phyloP scores from a whole-genome alignment of 2,329 filamentous ascomycete species.

The Diplodia intermedia region DNA sequence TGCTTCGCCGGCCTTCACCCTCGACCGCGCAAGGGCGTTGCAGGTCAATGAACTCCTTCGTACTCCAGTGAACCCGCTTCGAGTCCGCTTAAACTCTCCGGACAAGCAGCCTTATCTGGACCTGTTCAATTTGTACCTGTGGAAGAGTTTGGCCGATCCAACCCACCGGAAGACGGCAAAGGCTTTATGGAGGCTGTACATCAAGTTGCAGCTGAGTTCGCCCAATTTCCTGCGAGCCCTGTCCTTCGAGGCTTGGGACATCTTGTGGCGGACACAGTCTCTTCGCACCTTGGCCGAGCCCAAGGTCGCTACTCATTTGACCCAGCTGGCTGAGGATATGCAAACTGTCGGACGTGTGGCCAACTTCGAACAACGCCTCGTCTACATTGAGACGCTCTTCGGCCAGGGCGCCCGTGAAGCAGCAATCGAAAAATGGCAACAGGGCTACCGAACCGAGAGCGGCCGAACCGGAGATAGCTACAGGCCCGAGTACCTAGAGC shows the following conservation, averaged over 20 bases:
- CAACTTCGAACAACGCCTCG: conserved; percentile 38
- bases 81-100: background rate
- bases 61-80: background rate
- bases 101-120: background rate
- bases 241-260: conserved; percentile 43
- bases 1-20: background rate
- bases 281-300: conserved; percentile 33
- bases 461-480: conserved; percentile 38
- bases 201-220: conserved; percentile 36
- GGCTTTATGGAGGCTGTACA: conserved; percentile 45
- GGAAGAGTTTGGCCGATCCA: conserved; percentile 30
- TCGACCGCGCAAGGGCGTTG: background rate
- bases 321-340: conserved; percentile 44
- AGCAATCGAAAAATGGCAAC: conserved; percentile 45
- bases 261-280: conserved; percentile 44
- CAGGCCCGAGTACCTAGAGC: conserved; percentile 59
- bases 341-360: conserved; percentile 33
- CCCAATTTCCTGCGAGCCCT: conserved; percentile 37
- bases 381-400: conserved; percentile 43
- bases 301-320: conserved; percentile 37
- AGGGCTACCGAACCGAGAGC: conserved; percentile 34
- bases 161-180: conserved; percentile 31
- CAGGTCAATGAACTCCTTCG: background rate
- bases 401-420: conserved; percentile 38
- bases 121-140: conserved; percentile 36